Evolutionary conservation across 768 basidiomycete species (phyloP).

Genomic region (Psilocybe cyanescens): DNA sequence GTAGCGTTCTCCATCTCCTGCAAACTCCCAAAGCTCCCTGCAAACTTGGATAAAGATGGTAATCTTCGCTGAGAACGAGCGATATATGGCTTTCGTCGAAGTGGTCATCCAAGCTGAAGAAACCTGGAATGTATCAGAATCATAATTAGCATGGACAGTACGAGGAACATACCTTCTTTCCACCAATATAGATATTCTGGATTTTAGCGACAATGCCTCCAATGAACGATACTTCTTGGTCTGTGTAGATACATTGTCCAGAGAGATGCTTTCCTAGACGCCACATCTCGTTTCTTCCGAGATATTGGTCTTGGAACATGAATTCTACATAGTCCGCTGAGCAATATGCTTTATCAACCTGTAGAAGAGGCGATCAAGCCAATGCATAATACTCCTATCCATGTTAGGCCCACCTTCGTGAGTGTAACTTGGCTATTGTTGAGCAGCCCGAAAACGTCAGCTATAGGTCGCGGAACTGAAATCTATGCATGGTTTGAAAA

Average conservation of each 20-base stretch:
- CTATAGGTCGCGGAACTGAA: slow-evolving; percentile 73
- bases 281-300: slow-evolving; percentile 98
- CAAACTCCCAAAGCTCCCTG: slow-evolving; percentile 95
- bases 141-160: slow-evolving; percentile 1
- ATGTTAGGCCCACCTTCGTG: slow-evolving; percentile 55
- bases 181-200: slow-evolving; percentile 72
- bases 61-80: slow-evolving; percentile 88
- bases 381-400: neutral
- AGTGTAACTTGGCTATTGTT: slow-evolving; percentile 75
- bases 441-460: slow-evolving; percentile 70
- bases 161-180: slow-evolving; percentile 55
- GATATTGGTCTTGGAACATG: slow-evolving; percentile 92
- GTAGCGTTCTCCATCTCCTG: slow-evolving; percentile 94
- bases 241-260: slow-evolving; percentile 79
- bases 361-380: neutral
- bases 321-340: slow-evolving; percentile 85
- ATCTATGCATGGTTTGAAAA: slow-evolving; percentile 47
- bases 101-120: slow-evolving; percentile 80
- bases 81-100: slow-evolving; percentile 85
- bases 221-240: slow-evolving; percentile 86
- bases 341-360: slow-evolving; percentile 71
- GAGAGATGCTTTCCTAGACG: slow-evolving; percentile 81
- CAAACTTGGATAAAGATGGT: slow-evolving; percentile 98
- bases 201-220: slow-evolving; percentile 85
- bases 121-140: slow-evolving; percentile 49